These are phyloP conservation scores for Candida smagusa DNA, from an alignment of 1,139 yeast genomes.

Conservation along the genomic window DNA sequence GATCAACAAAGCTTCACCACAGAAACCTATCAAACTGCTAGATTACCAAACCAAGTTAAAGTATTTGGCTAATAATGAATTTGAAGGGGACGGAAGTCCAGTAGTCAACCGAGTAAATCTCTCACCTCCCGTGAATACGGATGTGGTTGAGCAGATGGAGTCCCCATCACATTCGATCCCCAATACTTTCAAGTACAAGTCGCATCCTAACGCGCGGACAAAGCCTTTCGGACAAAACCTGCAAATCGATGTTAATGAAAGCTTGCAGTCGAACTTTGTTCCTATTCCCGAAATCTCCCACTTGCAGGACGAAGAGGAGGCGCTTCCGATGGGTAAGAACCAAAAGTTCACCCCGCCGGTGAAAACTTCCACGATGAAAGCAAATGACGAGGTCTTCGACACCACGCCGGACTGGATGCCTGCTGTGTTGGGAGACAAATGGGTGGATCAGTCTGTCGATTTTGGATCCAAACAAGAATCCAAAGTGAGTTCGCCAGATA, in stretches of 20 bases:
- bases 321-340: slow-evolving; percentile 3
- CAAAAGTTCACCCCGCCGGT: slow-evolving; percentile 12
- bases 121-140: not conserved
- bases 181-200: slow-evolving; percentile 45
- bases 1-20: slow-evolving; percentile 7
- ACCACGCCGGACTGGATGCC: slow-evolving; percentile 49
- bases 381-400: slow-evolving; percentile 12
- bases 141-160: not conserved
- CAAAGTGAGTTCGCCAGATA: not conserved
- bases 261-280: slow-evolving; percentile 3
- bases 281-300: not conserved
- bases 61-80: slow-evolving; percentile 34
- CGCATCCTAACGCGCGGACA: slow-evolving; percentile 46
- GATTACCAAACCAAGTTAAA: slow-evolving; percentile 32
- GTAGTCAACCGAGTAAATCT: not conserved
- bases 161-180: slow-evolving; percentile 37
- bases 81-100: slow-evolving; percentile 20
- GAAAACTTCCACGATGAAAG: slow-evolving; percentile 17
- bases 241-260: not conserved
- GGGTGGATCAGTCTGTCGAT: slow-evolving; percentile 20
- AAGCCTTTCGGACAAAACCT: slow-evolving; percentile 26
- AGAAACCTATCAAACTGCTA: slow-evolving; percentile 9
- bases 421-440: slow-evolving; percentile 33
- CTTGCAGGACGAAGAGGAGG: slow-evolving; percentile 1
- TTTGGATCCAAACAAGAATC: not conserved